Percentiles rank a stretch among this genome's conserved stretches.
Evolutionary conservation across 768 basidiomycete genomes (phyloP).

Genomic region (Scleroderma citrinum): DNA sequence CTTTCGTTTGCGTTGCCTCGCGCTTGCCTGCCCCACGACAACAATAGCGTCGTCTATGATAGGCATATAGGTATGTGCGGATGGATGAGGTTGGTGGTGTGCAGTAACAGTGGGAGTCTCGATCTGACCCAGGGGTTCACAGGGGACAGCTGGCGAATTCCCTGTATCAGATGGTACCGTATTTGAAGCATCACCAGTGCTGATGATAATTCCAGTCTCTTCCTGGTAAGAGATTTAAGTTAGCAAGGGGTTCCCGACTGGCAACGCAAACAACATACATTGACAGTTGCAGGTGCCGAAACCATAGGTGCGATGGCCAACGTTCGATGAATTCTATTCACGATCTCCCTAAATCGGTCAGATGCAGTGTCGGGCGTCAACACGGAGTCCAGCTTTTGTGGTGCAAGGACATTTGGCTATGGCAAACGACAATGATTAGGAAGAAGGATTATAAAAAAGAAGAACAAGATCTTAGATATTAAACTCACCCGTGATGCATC

Average conservation of each 20-base stretch:
- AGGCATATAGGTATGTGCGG: constrained; percentile 9
- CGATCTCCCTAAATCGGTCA: constrained; percentile 45
- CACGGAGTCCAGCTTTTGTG: not conserved
- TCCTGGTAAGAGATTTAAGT: not conserved
- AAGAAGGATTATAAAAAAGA: not conserved
- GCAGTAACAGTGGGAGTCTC: constrained; percentile 79
- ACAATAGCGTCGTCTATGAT: constrained; percentile 60
- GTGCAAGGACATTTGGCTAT: not conserved
- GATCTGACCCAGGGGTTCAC: constrained; percentile 40
- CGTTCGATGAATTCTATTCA: constrained; percentile 61
- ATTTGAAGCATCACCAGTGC: constrained; percentile 1
- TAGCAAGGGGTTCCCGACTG: not conserved
- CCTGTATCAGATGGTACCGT: not conserved
- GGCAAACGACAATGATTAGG: not conserved
- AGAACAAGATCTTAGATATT: not conserved
- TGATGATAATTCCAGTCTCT: not conserved
- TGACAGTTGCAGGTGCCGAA: constrained; percentile 26
- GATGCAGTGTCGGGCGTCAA: constrained; percentile 6
- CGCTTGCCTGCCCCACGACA: constrained; percentile 58
- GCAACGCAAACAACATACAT: constrained; percentile 10
- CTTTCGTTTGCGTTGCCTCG: constrained; percentile 60
- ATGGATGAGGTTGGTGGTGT: constrained; percentile 36
- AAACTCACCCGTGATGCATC: not conserved
- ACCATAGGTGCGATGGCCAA: constrained; percentile 54
- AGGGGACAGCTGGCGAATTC: constrained; percentile 15